phyloP scores from a whole-genome alignment of 1,139 yeast species.

The Keqinozyma sinolaborantium region DNA sequence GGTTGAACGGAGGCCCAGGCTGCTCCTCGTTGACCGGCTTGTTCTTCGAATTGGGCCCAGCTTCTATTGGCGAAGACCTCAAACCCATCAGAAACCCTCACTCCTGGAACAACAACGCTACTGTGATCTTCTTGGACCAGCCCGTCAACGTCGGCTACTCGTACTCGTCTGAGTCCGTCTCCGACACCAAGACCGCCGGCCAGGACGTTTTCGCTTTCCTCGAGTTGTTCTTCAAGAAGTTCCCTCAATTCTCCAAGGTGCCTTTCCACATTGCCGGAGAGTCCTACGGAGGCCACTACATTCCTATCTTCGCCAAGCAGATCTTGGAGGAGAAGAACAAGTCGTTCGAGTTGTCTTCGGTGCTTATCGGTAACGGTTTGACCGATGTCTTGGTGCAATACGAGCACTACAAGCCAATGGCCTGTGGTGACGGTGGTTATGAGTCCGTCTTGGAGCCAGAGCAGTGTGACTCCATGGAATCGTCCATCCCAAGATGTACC shows the following conservation, averaged over 20 bases:
- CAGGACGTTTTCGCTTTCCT: constrained; percentile 90
- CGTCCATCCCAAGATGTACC: constrained; percentile 76
- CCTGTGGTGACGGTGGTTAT: constrained; percentile 92
- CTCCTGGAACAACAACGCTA: constrained; percentile 44
- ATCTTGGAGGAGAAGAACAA: constrained; percentile 75
- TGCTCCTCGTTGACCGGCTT: constrained; percentile 43
- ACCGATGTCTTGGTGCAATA: constrained; percentile 91
- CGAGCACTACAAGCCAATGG: constrained; percentile 92
- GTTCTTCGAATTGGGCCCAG: constrained; percentile 43
- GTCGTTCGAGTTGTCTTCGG: constrained; percentile 79
- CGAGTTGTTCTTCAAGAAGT: constrained; percentile 84
- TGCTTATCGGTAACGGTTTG: constrained; percentile 92
- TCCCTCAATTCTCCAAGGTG: constrained; percentile 72
- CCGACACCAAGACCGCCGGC: constrained; percentile 85
- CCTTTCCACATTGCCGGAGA: constrained; percentile 97
- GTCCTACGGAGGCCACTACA: constrained; percentile 98
- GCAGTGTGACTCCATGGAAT: constrained; percentile 75
- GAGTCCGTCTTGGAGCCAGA: constrained; percentile 76
- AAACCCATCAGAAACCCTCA: constrained; percentile 38
- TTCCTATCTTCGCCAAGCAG: constrained; percentile 89
- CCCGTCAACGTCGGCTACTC: constrained; percentile 72
- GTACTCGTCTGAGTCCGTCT: constrained; percentile 60
- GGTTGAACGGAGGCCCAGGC: constrained; percentile 49
- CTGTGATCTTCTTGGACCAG: constrained; percentile 44
- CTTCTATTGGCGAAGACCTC: constrained; percentile 30